These are phyloP conservation scores for Phragmites australis DNA, from an alignment of 176 grass and related monocot species.

Conservation along the genomic window DNA sequence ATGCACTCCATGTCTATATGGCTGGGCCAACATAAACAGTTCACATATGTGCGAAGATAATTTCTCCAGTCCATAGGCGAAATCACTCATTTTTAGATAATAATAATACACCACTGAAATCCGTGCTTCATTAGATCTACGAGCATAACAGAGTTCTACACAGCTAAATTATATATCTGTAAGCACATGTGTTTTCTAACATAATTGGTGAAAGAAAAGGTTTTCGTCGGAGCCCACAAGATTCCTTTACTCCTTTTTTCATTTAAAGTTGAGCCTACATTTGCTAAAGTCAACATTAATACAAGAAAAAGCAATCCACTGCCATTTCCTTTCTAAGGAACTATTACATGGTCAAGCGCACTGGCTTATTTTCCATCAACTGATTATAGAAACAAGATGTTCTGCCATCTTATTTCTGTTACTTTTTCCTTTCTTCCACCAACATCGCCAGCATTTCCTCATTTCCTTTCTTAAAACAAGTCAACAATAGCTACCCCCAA, in stretches of 20 bases:
- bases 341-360: background rate
- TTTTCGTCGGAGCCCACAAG: background rate
- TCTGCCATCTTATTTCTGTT: background rate
- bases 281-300: background rate
- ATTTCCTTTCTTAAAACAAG: background rate
- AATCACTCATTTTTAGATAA: too few relatives aligned
- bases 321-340: background rate
- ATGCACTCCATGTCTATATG: background rate
- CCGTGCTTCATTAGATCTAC: background rate
- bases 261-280: background rate
- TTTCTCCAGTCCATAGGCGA: background rate
- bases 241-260: background rate
- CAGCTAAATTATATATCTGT: background rate
- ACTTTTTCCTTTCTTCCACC: background rate
- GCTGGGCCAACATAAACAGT: conserved; percentile 21
- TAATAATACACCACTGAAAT: background rate
- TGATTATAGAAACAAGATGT: conserved; percentile 9
- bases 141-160: background rate
- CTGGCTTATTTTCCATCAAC: background rate
- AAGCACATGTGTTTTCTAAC: background rate
- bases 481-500: background rate
- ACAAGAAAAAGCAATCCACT: conserved; percentile 6
- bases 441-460: background rate
- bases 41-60: background rate
- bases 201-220: background rate